Base-by-base conservation (phyloP, 768 basidiomycete species). In the Phylloporus sp. region DNA sequence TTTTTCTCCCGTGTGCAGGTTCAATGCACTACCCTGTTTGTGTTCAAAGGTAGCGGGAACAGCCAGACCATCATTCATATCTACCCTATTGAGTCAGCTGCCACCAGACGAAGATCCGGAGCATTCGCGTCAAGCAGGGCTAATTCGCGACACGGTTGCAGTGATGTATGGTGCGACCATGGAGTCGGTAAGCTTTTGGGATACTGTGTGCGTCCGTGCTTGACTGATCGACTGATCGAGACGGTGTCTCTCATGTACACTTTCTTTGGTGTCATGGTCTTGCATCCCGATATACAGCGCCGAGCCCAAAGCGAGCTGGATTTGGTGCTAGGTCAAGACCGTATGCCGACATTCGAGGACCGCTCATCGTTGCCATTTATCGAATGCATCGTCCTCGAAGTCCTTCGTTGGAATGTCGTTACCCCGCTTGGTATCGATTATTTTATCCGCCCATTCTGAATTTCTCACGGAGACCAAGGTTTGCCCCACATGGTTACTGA, bases 401-500 rank as follows among this genome's bases (percentile, higher is more conserved):
- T 46, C 9, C 11, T 53, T 9, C 44, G 55, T 26, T 53, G 41
- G 50, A 52, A 41, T 27, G 42, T 45, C 1, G 28, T 57, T 0
- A 46, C 48, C 8, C 56, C 56, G 9, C 45, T 59, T 20, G 42
- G 53, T 48, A 36, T 13, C 6, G 17, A 1, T 26, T 14, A 5
- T 15, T 28, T 39, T 26, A 9, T n/a, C 14, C 26, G 15, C 14
- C 9, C 8, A 29, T 23, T 24, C 18, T 0, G 18, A 7, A n/a
- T 38, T 14, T 6, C 17, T 50, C n/a, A 49, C 3, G 15, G 4
- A 23, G 4, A 53, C 5, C 43, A 67, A 45, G 76, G 75, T 7
- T 35, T 56, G 10, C 55, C 54, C 21, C 54, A 55, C 18, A 73
- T 74, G 49, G 64, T 66, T 11, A 77, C 70, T 43, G 48, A 56